Evolutionary conservation across 1,284 basidiomycete species (phyloP).

Genomic region (Sanghuangporus baumii): DNA sequence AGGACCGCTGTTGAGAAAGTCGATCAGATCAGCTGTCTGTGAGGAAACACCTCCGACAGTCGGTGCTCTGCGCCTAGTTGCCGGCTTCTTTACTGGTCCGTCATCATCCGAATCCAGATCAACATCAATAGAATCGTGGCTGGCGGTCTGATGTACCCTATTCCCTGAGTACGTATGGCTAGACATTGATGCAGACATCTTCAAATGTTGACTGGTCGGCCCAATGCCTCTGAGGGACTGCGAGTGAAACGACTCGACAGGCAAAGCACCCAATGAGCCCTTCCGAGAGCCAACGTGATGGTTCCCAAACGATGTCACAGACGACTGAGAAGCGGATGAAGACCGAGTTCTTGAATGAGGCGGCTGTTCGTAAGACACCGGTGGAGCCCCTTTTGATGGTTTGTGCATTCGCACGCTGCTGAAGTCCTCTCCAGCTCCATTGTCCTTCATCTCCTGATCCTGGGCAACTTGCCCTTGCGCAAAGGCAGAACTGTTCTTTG

Average conservation of each 20-base stretch:
- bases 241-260: slow-evolving; percentile 9
- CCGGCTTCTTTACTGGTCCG: slow-evolving; percentile 21
- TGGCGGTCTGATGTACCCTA: slow-evolving; percentile 20
- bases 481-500: neutral
- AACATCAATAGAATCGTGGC: slow-evolving; percentile 68
- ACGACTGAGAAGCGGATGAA: slow-evolving; percentile 13
- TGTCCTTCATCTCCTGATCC: slow-evolving; percentile 1
- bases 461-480: neutral
- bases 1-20: slow-evolving; percentile 59
- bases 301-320: slow-evolving; percentile 4
- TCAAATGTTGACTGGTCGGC: neutral
- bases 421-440: neutral
- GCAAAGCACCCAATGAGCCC: slow-evolving; percentile 11
- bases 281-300: slow-evolving; percentile 9
- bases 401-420: slow-evolving; percentile 7
- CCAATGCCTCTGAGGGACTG: slow-evolving; percentile 4
- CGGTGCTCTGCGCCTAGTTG: slow-evolving; percentile 6
- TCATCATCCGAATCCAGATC: slow-evolving; percentile 62
- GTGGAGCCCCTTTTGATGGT: slow-evolving; percentile 10
- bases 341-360: slow-evolving; percentile 9
- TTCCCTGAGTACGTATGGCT: neutral
- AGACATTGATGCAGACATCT: slow-evolving; percentile 2
- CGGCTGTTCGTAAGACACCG: slow-evolving; percentile 13
- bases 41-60: slow-evolving; percentile 8
- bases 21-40: slow-evolving; percentile 48